Evolutionary conservation across 305 asterid genomes (phyloP), one percentile per base, ranked within the genome.

Genomic region (Salvia sclarea): DNA sequence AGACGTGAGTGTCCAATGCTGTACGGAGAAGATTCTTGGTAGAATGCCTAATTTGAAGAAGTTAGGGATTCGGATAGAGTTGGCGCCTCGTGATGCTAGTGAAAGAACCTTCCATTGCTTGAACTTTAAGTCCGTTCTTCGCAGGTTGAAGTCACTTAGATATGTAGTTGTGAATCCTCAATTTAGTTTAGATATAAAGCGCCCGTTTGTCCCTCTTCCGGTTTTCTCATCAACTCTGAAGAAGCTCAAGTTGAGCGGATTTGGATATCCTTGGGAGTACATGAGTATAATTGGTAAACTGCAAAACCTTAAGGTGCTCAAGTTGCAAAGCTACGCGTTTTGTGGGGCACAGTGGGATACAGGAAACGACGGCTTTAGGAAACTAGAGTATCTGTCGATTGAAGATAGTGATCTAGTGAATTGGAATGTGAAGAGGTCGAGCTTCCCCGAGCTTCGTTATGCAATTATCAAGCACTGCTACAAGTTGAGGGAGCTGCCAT

Each of bases 121-220:
- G n/a, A 31, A 59, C 0, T 3, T 5, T 38, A 5, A 9, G 5
- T 59, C 48, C 8, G 6, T 13, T 37, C 49, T 59, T 10, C 2
- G 0, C 1, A 12, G 24, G 2, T 20, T 60, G 0, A 6, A 60
- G 2, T 60, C 66, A 9, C 66, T 60, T 2, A 18, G 21, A 38
- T 60, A 35, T 25, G 30, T 38, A 9, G 30, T 60, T 5, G 47
- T 38, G 37, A 60, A 38, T 60, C 66, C 66, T 18, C 20, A 60
- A 5, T 7, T 60, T 4, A 12, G n/a, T n/a, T n/a, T n/a, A n/a
- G n/a, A n/a, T n/a, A n/a, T n/a, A 3, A 25, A 25, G 30, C 33
- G 4, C 2, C 33, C 33, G 5, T 3, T 3, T 1, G 33, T 3
- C 5, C 33, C 33, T 3, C 3, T 1, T 1, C 5, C 33, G 24